Evolutionary conservation across 371 early-diverging fungal genomes (phyloP).

Genomic region (Mortierella sp.): DNA sequence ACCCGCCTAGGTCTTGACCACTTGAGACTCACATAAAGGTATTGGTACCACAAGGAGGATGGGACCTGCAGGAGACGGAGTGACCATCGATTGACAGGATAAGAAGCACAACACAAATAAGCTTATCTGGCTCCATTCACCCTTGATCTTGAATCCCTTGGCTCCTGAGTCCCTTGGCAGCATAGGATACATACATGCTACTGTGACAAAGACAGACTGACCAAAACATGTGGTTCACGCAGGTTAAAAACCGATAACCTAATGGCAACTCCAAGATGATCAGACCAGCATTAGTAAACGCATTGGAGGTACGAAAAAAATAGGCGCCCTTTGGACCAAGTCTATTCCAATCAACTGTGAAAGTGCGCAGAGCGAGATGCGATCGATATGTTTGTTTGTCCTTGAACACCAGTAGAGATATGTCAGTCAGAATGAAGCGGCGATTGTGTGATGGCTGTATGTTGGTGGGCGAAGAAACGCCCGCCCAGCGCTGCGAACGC

Average conservation of each 20-base stretch:
- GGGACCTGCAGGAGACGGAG: neutral
- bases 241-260: neutral
- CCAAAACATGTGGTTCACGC: neutral
- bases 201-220: neutral
- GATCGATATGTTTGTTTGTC: too few relatives aligned
- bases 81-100: neutral
- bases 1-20: too few relatives aligned
- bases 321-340: neutral
- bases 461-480: neutral
- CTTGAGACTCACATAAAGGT: too few relatives aligned
- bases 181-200: neutral
- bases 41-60: too few relatives aligned
- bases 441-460: neutral
- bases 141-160: neutral
- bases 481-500: neutral
- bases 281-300: neutral
- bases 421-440: neutral
- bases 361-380: too few relatives aligned
- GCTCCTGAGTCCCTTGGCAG: neutral
- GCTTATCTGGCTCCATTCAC: neutral
- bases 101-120: neutral
- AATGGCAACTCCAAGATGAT: neutral
- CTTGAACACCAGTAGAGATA: neutral
- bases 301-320: neutral
- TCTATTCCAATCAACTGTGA: neutral